A percentile compares a stretch with the other conserved stretches of the same genome.
These are phyloP conservation scores for Porphyrellus sp. DNA, from an alignment of 1,284 basidiomycete genomes.

Conservation along the genomic window DNA sequence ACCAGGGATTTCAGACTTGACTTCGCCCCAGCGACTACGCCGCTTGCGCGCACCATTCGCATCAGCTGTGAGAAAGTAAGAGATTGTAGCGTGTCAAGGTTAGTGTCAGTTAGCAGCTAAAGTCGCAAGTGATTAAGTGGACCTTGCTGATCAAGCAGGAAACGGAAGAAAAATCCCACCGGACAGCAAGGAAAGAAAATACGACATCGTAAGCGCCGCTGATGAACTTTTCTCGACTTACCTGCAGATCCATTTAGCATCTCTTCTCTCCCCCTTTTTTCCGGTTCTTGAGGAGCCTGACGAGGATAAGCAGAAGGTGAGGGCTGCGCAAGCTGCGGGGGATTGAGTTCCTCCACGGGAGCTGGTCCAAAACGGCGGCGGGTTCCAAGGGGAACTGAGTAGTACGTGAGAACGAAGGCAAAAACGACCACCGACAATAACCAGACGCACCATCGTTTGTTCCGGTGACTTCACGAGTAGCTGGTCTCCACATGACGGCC, in stretches of 20 bases:
- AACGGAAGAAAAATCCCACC: conserved; percentile 29
- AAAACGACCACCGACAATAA: conserved; percentile 19
- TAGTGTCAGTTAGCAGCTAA: conserved; percentile 57
- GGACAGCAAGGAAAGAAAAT: conserved; percentile 32
- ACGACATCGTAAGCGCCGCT: conserved; percentile 35
- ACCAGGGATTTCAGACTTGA: conserved; percentile 83
- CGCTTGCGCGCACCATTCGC: conserved; percentile 85
- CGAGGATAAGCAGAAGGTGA: conserved; percentile 81
- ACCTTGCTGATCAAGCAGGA: conserved; percentile 33
- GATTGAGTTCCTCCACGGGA: conserved; percentile 67
- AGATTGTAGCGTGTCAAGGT: conserved; percentile 45
- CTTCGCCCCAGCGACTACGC: conserved; percentile 93
- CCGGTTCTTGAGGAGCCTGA: conserved; percentile 52
- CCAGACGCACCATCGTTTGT: conserved; percentile 69
- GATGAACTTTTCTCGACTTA: conserved; percentile 42
- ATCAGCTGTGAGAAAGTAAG: conserved; percentile 53
- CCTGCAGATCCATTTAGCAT: conserved; percentile 57
- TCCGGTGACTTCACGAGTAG: conserved; percentile 77
- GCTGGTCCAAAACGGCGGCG: conserved; percentile 88
- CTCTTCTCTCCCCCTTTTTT: conserved; percentile 60
- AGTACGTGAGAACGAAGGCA: conserved; percentile 5
- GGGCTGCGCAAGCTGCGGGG: conserved; percentile 80
- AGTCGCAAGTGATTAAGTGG: conserved; percentile 40
- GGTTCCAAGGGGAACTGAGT: conserved; percentile 70
- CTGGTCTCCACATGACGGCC: conserved; percentile 80